These are phyloP conservation scores for Porosira glacialis DNA, from an alignment of 352 stramenopile species.

Conservation along the genomic window DNA sequence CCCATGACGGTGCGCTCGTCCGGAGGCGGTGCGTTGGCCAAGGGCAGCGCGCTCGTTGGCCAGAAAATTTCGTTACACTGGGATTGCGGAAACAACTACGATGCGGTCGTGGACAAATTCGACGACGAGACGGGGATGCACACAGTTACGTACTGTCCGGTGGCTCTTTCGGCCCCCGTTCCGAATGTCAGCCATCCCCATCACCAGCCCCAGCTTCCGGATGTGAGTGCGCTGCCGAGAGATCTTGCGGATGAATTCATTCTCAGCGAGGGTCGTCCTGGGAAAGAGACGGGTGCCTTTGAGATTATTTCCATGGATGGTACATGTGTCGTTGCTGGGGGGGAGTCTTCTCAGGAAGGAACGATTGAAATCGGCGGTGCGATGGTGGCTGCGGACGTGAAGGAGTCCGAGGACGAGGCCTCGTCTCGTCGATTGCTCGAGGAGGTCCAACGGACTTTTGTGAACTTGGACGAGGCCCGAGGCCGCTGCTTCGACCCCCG, in stretches of 20 bases:
- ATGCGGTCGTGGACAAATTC: conserved; percentile 88
- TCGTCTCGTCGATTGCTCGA: conserved; percentile 81
- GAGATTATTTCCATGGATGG: conserved; percentile 85
- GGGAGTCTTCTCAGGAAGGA: conserved; percentile 15
- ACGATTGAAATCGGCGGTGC: conserved; percentile 1
- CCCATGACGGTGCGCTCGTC: conserved; percentile 77
- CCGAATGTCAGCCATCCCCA: conserved; percentile 19
- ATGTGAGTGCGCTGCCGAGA: conserved; percentile 71
- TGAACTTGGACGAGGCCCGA: conserved; percentile 78
- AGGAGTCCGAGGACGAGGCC: conserved; percentile 75
- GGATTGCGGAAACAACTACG: conserved; percentile 88
- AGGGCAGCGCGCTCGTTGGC: conserved; percentile 83
- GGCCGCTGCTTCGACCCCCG: conserved; percentile 83
- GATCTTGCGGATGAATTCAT: conserved; percentile 88
- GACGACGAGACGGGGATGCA: conserved; percentile 82
- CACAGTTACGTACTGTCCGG: conserved; percentile 70
- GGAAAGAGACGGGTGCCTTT: conserved; percentile 94
- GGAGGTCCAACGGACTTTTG: conserved; percentile 85
- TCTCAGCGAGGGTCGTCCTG: conserved; percentile 87
- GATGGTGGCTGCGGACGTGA: conserved; percentile 28
- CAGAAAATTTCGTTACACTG: conserved; percentile 90
- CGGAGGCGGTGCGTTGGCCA: conserved; percentile 73
- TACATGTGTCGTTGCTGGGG: conserved; percentile 73
- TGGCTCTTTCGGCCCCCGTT: conserved; percentile 43
- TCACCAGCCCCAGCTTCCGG: conserved; percentile 50